Conservation (phyloP, 371 early-diverging fungal genomes). For the Mucor mucedo region DNA sequence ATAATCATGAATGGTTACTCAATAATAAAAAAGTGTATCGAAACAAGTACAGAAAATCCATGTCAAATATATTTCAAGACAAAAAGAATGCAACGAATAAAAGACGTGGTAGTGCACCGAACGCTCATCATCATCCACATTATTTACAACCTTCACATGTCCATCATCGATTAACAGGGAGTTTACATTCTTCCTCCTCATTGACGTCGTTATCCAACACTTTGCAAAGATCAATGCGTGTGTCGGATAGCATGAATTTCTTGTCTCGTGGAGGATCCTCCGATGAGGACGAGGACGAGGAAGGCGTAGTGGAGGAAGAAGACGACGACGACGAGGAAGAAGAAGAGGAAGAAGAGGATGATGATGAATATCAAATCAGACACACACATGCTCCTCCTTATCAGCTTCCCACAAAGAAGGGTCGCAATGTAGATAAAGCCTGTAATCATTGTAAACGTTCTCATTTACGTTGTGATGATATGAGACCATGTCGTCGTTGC, state of each 20-base stretch:
- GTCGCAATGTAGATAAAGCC: conserved; percentile 52
- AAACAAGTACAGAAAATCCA: conserved; percentile 22
- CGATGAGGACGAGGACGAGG: too few species aligned
- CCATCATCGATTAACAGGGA: conserved; percentile 12
- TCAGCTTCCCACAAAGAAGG: conserved; percentile 32
- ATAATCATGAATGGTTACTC: not conserved
- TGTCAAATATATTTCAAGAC: conserved; percentile 14
- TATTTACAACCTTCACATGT: conserved; percentile 13
- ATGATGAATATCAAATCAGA: conserved; percentile 27
- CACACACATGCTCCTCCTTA: not conserved
- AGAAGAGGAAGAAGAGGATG: conserved; percentile 32
- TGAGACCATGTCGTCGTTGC: conserved; percentile 53
- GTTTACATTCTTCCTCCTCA: conserved; percentile 28
- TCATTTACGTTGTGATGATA: conserved; percentile 52
- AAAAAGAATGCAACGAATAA: not conserved
- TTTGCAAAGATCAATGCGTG: conserved; percentile 26
- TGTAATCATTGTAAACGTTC: conserved; percentile 58
- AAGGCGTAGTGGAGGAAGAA: conserved; percentile 6
- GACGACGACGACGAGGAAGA: conserved; percentile 2
- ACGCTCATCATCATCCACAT: too few species aligned
- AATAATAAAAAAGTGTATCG: conserved; percentile 10
- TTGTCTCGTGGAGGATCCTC: not conserved
- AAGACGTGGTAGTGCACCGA: too few species aligned
- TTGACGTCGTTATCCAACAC: conserved; percentile 24
- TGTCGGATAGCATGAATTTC: conserved; percentile 24